These are phyloP conservation scores for Platismatia glauca DNA, from an alignment of 495 filamentous ascomycete genomes.

Conservation along the genomic window DNA sequence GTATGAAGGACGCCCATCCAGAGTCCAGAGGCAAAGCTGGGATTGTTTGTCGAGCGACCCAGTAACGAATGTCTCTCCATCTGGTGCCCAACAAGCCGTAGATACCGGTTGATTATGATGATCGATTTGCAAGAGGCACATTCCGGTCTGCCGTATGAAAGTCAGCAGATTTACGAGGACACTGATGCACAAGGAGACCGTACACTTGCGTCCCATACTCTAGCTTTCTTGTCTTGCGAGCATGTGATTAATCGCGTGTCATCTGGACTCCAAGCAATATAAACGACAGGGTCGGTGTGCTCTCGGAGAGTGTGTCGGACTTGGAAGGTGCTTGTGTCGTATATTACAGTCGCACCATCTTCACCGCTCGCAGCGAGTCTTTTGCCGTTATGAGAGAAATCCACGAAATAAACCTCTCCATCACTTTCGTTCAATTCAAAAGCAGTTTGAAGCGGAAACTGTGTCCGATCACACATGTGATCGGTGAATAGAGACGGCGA, in stretches of 20 bases:
- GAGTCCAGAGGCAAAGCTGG: constrained; percentile 60
- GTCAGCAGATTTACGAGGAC: neutral
- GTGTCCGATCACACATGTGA: constrained; percentile 69
- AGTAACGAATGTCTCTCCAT: constrained; percentile 70
- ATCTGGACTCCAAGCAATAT: constrained; percentile 87
- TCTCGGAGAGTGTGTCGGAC: constrained; percentile 55
- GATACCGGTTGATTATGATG: constrained; percentile 74
- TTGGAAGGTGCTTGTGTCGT: constrained; percentile 63
- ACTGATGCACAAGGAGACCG: constrained; percentile 24
- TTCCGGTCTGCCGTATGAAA: constrained; percentile 51
- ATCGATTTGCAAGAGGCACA: constrained; percentile 51
- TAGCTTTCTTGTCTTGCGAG: constrained; percentile 61
- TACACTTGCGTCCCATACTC: constrained; percentile 73
- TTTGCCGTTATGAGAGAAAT: constrained; percentile 83
- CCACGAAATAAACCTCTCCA: constrained; percentile 84
- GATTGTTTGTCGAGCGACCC: constrained; percentile 62
- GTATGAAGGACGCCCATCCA: constrained; percentile 47
- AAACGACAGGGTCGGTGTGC: constrained; percentile 58
- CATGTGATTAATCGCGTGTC: constrained; percentile 77
- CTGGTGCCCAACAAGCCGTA: constrained; percentile 73
- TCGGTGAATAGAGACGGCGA: constrained; percentile 82
- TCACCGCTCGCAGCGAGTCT: constrained; percentile 74
- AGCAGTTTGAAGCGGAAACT: constrained; percentile 64
- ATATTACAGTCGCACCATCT: constrained; percentile 69
- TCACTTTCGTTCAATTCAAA: constrained; percentile 62